These are phyloP conservation scores for Colletotrichum cuscutae DNA, from an alignment of 2,329 filamentous ascomycete species.

Conservation along the genomic window DNA sequence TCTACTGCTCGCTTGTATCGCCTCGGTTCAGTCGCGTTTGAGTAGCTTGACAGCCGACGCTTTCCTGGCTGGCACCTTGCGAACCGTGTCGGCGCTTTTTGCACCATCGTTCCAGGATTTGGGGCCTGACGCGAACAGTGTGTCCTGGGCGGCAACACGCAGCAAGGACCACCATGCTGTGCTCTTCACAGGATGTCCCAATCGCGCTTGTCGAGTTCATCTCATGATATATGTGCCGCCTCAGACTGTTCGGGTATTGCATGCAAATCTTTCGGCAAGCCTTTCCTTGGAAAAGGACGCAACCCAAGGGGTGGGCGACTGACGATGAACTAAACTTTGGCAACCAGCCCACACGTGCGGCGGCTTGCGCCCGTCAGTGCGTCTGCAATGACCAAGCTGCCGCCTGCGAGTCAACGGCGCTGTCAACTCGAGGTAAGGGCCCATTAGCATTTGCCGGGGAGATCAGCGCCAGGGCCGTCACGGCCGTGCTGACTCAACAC, in stretches of 20 bases:
- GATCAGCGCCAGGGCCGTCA: constrained; percentile 27
- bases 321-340: constrained; percentile 27
- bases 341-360: constrained; percentile 21
- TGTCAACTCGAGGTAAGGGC: constrained; percentile 20
- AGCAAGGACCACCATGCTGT: constrained; percentile 27
- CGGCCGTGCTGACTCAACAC: constrained; percentile 31
- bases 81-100: not conserved
- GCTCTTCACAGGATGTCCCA: constrained; percentile 15
- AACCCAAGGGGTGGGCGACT: constrained; percentile 10
- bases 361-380: constrained; percentile 31
- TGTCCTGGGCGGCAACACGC: not conserved
- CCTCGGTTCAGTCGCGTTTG: constrained; percentile 14
- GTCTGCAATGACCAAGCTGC: constrained; percentile 6
- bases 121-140: not conserved
- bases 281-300: constrained; percentile 21
- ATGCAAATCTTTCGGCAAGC: constrained; percentile 20
- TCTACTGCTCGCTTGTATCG: constrained; percentile 1
- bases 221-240: constrained; percentile 16
- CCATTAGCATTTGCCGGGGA: constrained; percentile 22
- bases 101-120: not conserved
- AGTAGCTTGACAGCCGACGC: constrained; percentile 1
- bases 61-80: not conserved
- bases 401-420: constrained; percentile 32
- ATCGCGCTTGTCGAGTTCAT: constrained; percentile 21
- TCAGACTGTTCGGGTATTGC: constrained; percentile 11